Evolutionary conservation across 1,284 basidiomycete species (phyloP).

Genomic region (Amylostereum chailletii): DNA sequence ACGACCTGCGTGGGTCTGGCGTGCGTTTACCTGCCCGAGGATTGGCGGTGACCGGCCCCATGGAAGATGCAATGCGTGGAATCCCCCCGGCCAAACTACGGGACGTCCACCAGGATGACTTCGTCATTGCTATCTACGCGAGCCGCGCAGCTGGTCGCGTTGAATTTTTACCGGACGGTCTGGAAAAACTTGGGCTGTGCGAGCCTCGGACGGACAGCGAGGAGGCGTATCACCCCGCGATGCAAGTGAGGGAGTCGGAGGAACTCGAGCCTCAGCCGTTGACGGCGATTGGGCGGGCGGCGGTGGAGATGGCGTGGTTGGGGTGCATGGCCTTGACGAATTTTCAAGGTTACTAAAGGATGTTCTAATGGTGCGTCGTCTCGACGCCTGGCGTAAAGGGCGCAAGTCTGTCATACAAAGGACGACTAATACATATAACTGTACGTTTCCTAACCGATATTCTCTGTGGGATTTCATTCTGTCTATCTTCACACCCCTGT

Average conservation of each 20-base stretch:
- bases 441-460: no score
- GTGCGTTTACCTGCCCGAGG: slow-evolving; percentile 66
- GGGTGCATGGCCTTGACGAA: slow-evolving; percentile 70
- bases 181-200: slow-evolving; percentile 59
- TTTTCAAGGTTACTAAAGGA: slow-evolving; percentile 26
- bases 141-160: slow-evolving; percentile 50
- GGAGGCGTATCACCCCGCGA: slow-evolving; percentile 14
- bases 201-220: slow-evolving; percentile 18
- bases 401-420: no score
- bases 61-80: slow-evolving; percentile 46
- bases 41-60: slow-evolving; percentile 51
- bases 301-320: slow-evolving; percentile 76
- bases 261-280: slow-evolving; percentile 31
- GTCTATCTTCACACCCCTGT: no score
- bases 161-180: slow-evolving; percentile 61
- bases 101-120: slow-evolving; percentile 22
- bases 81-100: slow-evolving; percentile 25
- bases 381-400: no score
- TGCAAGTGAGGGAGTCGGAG: slow-evolving; percentile 30
- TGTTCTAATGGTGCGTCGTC: neutral
- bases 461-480: no score
- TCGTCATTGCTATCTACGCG: slow-evolving; percentile 54
- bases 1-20: slow-evolving; percentile 59
- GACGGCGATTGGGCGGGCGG: slow-evolving; percentile 67
- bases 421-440: no score